These are phyloP conservation scores for Aristolochia contorta DNA, from an alignment of 164 flowering plant species.

Conservation along the genomic window DNA sequence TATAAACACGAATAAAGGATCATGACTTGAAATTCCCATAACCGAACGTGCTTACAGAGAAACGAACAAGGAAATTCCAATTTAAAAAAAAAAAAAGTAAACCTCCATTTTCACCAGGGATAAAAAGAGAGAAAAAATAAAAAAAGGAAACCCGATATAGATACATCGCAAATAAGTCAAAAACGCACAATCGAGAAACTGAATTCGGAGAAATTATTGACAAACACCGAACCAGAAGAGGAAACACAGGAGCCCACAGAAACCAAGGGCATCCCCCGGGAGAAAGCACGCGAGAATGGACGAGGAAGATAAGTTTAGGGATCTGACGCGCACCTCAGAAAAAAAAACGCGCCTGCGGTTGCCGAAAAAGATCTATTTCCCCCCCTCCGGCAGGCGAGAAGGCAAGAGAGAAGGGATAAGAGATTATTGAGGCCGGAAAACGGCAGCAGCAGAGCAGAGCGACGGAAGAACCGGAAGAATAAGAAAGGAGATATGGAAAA, in stretches of 20 bases:
- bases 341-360: neutral
- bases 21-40: too few species aligned
- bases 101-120: too few species aligned
- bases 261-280: neutral
- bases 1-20: too few species aligned
- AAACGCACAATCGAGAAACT: too few species aligned
- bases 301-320: neutral
- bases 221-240: too few species aligned
- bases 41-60: too few species aligned
- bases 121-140: too few species aligned
- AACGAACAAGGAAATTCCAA: too few species aligned
- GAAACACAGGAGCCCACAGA: neutral
- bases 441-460: neutral
- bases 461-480: constrained; percentile 5
- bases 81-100: too few species aligned
- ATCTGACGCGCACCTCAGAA: neutral
- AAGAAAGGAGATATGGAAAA: neutral
- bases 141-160: too few species aligned
- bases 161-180: too few species aligned
- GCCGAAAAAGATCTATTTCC: neutral
- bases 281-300: neutral
- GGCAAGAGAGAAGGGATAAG: neutral
- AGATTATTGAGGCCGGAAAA: neutral
- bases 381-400: neutral
- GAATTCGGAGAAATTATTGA: too few species aligned